These are phyloP conservation scores for Colletotrichum chrysophilum DNA, from an alignment of 2,329 filamentous ascomycete genomes.

Conservation along the genomic window DNA sequence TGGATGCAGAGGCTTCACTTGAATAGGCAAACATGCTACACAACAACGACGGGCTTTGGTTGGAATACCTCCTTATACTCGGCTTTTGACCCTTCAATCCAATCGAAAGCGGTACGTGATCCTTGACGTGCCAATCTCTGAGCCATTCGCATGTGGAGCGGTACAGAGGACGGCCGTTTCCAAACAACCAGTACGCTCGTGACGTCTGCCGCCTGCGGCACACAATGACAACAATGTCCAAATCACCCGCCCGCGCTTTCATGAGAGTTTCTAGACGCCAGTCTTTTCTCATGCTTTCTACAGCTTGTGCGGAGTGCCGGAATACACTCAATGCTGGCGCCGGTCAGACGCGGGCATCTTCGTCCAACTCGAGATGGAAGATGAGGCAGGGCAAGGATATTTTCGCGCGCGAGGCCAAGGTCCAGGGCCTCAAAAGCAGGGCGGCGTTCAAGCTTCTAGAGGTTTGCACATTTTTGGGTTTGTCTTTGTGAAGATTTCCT, in stretches of 20 bases:
- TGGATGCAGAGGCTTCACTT: slow-evolving; percentile 13
- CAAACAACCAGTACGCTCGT: no score
- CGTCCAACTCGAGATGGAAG: slow-evolving; percentile 80
- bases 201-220: neutral
- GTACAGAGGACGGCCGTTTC: neutral
- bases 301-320: neutral
- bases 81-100: neutral
- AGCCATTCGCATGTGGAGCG: neutral
- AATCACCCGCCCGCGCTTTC: neutral
- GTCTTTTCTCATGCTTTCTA: no score
- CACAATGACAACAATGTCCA: neutral
- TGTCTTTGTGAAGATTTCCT: neutral
- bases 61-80: neutral
- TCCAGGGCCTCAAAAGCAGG: slow-evolving; percentile 83
- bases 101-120: neutral
- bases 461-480: slow-evolving; percentile 49
- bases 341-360: slow-evolving; percentile 40
- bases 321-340: neutral
- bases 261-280: neutral
- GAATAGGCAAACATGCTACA: neutral
- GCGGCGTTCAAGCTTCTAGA: slow-evolving; percentile 94
- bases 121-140: neutral
- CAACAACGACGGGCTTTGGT: neutral
- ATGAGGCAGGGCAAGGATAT: slow-evolving; percentile 75
- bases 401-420: slow-evolving; percentile 76